phyloP scores from a whole-genome alignment of 2,329 filamentous ascomycete genomes.

The Colletotrichum sidae region DNA sequence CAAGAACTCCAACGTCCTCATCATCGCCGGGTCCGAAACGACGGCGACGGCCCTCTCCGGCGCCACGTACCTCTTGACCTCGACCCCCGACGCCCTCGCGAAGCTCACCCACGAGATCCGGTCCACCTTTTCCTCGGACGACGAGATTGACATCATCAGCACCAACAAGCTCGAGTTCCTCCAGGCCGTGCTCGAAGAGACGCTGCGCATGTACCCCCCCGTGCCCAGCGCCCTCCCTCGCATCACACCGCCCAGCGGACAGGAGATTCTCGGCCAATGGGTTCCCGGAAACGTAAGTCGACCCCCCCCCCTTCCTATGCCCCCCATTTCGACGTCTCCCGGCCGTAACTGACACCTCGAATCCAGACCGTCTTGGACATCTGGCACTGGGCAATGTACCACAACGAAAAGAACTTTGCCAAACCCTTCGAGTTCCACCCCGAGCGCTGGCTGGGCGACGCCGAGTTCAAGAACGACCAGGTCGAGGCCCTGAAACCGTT shows the following conservation, averaged over 20 bases:
- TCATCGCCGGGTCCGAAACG: conserved; percentile 52
- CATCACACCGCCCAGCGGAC: conserved; percentile 45
- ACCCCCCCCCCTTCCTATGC: too few species aligned
- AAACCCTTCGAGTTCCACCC: conserved; percentile 59
- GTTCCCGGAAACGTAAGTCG: conserved; percentile 48
- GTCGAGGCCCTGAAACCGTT: conserved; percentile 31
- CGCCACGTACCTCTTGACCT: conserved; percentile 44
- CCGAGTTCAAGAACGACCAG: conserved; percentile 25
- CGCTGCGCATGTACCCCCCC: conserved; percentile 54
- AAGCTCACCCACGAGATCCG: conserved; percentile 53
- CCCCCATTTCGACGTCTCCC: background rate
- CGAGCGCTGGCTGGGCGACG: conserved; percentile 51
- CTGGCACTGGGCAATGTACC: conserved; percentile 58
- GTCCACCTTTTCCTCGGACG: conserved; percentile 45
- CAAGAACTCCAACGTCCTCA: conserved; percentile 37
- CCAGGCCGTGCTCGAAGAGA: conserved; percentile 55
- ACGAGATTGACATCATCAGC: conserved; percentile 50
- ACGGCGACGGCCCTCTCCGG: conserved; percentile 47
- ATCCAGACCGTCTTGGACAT: conserved; percentile 54
- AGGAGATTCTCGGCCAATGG: conserved; percentile 44
- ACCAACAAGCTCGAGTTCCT: conserved; percentile 51
- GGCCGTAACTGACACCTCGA: background rate
- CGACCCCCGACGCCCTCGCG: conserved; percentile 44
- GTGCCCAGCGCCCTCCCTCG: conserved; percentile 43
- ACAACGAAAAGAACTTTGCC: conserved; percentile 56